Evolutionary conservation across 768 basidiomycete genomes (phyloP).

Genomic region (Phylloporus sp.): DNA sequence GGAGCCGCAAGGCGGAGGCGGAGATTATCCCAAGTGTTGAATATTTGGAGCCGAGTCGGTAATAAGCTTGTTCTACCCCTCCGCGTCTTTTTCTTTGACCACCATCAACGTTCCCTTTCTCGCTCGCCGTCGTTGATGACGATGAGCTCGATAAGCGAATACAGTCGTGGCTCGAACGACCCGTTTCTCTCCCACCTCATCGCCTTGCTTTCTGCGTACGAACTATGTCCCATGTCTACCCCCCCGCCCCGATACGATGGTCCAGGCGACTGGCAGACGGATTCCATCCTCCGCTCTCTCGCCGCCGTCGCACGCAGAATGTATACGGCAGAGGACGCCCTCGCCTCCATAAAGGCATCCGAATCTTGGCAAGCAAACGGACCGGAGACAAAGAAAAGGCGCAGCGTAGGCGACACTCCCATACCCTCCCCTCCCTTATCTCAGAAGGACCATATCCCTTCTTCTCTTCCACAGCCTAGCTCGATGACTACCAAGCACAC

Average conservation of each 20-base stretch:
- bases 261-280: slow-evolving; percentile 54
- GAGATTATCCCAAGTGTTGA: slow-evolving; percentile 17
- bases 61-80: slow-evolving; percentile 3
- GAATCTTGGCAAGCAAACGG: slow-evolving; percentile 33
- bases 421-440: slow-evolving; percentile 27
- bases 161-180: slow-evolving; percentile 22
- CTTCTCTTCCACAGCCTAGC: slow-evolving; percentile 25
- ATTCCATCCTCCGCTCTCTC: slow-evolving; percentile 52
- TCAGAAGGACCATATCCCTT: slow-evolving; percentile 24
- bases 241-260: slow-evolving; percentile 55
- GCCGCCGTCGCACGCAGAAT: slow-evolving; percentile 49
- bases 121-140: slow-evolving; percentile 20
- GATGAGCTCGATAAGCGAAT: slow-evolving; percentile 34
- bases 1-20: slow-evolving; percentile 6
- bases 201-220: slow-evolving; percentile 55
- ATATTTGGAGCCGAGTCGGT: slow-evolving; percentile 4
- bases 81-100: not conserved
- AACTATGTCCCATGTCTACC: slow-evolving; percentile 48
- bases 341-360: slow-evolving; percentile 38
- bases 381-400: slow-evolving; percentile 45
- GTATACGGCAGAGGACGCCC: slow-evolving; percentile 50
- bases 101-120: slow-evolving; percentile 5
- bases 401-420: slow-evolving; percentile 36
- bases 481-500: slow-evolving; percentile 14
- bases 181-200: slow-evolving; percentile 53